Conservation (phyloP, 805 yeast genomes). For the Metahyphopichia silvanorum region DNA sequence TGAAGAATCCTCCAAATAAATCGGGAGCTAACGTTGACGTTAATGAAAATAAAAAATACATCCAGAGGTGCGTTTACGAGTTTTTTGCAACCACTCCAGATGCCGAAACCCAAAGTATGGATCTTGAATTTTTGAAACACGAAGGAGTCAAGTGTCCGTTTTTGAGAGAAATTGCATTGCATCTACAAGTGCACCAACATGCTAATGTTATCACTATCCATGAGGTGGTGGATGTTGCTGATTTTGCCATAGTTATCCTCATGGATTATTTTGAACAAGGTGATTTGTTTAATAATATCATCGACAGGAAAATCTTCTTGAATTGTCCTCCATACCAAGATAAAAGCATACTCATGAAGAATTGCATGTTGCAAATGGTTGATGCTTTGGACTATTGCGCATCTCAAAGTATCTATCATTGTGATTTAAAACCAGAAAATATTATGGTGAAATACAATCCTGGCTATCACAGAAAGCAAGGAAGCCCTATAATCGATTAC, state of each 20-base stretch:
- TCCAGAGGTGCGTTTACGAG: conserved; percentile 21
- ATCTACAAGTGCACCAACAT: conserved; percentile 71
- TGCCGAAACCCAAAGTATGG: conserved; percentile 10
- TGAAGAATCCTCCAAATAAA: conserved; percentile 41
- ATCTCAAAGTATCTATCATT: conserved; percentile 31
- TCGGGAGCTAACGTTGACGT: conserved; percentile 26
- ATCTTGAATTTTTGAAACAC: conserved; percentile 20
- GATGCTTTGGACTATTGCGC: conserved; percentile 35
- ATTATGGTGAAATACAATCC: conserved; percentile 34
- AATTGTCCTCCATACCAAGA: conserved; percentile 49
- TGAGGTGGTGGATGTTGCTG: conserved; percentile 61
- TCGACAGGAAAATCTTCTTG: conserved; percentile 63
- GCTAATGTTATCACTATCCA: conserved; percentile 76
- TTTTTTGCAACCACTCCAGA: conserved; percentile 15
- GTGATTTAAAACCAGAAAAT: conserved; percentile 43
- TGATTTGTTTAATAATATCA: conserved; percentile 83
- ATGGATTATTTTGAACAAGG: conserved; percentile 87
- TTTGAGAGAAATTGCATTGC: conserved; percentile 69
- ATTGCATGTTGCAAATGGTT: conserved; percentile 38
- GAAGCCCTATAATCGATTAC: conserved; percentile 25
- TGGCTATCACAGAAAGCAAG: conserved; percentile 16
- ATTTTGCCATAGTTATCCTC: conserved; percentile 58
- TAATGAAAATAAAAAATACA: conserved; percentile 23
- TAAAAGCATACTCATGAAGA: conserved; percentile 46
- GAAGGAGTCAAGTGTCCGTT: conserved; percentile 29